Percentiles rank a stretch among this genome's conserved stretches.
These are phyloP conservation scores for Raffaelea ambrosiae DNA, from an alignment of 2,329 filamentous ascomycete genomes.

Conservation along the genomic window DNA sequence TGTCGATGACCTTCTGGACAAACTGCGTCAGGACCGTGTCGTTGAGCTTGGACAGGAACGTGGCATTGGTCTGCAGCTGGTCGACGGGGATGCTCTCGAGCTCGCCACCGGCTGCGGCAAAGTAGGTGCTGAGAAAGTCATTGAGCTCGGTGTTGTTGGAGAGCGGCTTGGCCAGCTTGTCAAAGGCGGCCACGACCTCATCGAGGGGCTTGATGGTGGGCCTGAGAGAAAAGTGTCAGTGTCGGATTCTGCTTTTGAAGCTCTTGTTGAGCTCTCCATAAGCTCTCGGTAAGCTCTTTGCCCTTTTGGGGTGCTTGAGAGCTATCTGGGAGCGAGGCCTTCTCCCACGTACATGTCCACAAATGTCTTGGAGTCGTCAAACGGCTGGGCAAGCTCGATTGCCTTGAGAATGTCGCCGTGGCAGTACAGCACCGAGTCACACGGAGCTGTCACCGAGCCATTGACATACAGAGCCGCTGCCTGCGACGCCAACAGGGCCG, in stretches of 20 bases:
- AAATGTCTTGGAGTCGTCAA: constrained; percentile 62
- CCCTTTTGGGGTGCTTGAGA: no score
- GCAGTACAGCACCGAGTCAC: constrained; percentile 61
- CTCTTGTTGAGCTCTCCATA: no score
- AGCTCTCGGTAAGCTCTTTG: no score
- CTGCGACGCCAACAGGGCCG: constrained; percentile 10
- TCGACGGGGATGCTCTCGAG: constrained; percentile 43
- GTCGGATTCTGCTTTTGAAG: no score
- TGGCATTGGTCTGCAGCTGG: constrained; percentile 45
- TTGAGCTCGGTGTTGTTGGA: constrained; percentile 55
- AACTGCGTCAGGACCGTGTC: constrained; percentile 54
- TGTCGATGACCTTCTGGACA: constrained; percentile 54
- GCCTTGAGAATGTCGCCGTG: constrained; percentile 54
- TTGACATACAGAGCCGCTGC: constrained; percentile 46
- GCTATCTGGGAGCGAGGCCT: no score
- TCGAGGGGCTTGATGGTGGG: constrained; percentile 51
- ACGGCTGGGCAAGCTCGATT: constrained; percentile 55
- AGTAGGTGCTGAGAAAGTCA: constrained; percentile 53
- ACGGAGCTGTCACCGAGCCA: constrained; percentile 53
- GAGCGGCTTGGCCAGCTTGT: constrained; percentile 50
- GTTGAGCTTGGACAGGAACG: constrained; percentile 48
- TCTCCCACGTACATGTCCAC: constrained; percentile 55
- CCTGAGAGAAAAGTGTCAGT: constrained; percentile 25
- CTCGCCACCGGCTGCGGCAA: constrained; percentile 55
- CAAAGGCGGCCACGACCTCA: constrained; percentile 54